A percentile compares a stretch with the other conserved stretches of the same genome.
These are phyloP conservation scores for Xylaria sp. DNA, from an alignment of 2,329 filamentous ascomycete species.

Conservation along the genomic window DNA sequence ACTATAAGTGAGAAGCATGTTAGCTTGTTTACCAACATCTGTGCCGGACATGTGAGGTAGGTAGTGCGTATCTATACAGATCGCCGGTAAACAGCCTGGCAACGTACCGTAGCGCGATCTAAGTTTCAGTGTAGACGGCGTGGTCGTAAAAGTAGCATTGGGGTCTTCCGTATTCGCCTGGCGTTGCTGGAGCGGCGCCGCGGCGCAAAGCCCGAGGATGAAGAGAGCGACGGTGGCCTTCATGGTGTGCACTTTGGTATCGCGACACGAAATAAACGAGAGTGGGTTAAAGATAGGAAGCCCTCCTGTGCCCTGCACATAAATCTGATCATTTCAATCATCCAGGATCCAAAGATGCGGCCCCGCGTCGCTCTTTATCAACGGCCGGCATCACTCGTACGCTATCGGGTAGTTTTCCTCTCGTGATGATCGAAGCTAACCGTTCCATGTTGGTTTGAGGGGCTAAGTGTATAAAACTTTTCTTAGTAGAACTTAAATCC, in stretches of 20 bases:
- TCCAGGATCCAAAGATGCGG: background rate
- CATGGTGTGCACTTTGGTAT: constrained; percentile 11
- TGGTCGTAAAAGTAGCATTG: background rate
- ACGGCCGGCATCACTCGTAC: background rate
- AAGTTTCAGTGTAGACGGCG: background rate
- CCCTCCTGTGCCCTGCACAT: background rate
- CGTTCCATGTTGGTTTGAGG: background rate
- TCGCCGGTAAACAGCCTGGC: background rate
- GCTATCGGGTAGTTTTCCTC: background rate
- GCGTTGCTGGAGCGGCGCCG: constrained; percentile 6
- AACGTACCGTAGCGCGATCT: background rate
- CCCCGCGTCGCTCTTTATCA: background rate
- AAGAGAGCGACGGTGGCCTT: constrained; percentile 1
- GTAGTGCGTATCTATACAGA: background rate
- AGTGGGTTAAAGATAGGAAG: background rate
- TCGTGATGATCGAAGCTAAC: background rate
- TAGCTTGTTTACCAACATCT: background rate
- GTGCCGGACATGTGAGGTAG: too few species aligned
- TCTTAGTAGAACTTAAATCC: background rate
- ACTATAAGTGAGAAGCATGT: background rate
- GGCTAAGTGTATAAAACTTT: background rate
- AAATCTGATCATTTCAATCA: background rate
- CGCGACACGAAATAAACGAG: background rate
- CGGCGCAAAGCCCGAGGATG: constrained; percentile 15
- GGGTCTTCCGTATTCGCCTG: background rate